Conservation (phyloP, 2,329 filamentous ascomycete species). For the Stachybotrys chlorohalonatus region DNA sequence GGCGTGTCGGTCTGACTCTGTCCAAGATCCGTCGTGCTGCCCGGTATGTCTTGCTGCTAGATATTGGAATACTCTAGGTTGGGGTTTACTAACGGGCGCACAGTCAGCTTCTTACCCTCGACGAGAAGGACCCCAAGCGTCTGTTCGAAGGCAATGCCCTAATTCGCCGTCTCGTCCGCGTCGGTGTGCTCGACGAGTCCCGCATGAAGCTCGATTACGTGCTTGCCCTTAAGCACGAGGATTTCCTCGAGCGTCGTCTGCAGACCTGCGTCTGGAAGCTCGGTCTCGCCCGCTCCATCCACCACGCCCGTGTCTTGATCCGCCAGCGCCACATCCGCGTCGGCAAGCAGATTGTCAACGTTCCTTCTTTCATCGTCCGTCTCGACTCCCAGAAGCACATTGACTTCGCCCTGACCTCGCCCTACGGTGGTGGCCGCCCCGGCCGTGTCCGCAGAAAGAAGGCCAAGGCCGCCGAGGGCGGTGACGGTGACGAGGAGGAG, state of each 20-base stretch:
- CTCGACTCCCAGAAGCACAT: constrained; percentile 99
- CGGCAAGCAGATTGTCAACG: constrained; percentile 99
- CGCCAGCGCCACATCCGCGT: constrained; percentile 99
- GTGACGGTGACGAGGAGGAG: constrained; percentile 70
- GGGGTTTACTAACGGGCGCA: background rate
- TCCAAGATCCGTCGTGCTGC: constrained; percentile 99
- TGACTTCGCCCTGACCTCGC: constrained; percentile 95
- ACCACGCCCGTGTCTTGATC: constrained; percentile 99
- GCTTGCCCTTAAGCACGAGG: constrained; percentile 96
- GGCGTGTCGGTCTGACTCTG: constrained; percentile 98
- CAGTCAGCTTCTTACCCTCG: constrained; percentile 98
- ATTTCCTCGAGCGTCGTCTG: constrained; percentile 99
- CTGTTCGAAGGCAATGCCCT: constrained; percentile 99
- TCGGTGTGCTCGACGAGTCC: constrained; percentile 99
- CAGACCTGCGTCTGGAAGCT: constrained; percentile 99
- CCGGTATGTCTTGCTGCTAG: constrained; percentile 52
- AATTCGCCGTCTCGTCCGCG: constrained; percentile 98
- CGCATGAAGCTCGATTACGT: constrained; percentile 99
- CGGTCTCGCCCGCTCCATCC: constrained; percentile 98
- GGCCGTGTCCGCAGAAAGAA: constrained; percentile 99
- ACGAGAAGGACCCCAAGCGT: constrained; percentile 99
- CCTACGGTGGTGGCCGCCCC: constrained; percentile 93
- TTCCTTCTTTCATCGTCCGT: constrained; percentile 98
- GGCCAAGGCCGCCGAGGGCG: constrained; percentile 89
- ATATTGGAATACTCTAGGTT: background rate